phyloP scores from a whole-genome alignment of 148 eudicot genomes.

The Rhododendron simsii region DNA sequence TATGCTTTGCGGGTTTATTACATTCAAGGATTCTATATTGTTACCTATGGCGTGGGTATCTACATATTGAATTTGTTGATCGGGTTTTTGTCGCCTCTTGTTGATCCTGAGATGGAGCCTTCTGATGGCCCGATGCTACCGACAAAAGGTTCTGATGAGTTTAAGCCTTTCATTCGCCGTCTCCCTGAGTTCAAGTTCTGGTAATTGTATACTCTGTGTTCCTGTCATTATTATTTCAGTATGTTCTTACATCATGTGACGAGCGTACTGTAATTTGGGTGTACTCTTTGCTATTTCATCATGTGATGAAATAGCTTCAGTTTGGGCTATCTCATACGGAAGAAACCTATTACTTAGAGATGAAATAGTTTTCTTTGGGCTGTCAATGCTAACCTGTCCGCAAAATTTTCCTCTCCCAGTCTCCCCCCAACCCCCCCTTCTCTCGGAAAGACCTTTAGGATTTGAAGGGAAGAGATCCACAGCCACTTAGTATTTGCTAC shows the following conservation, averaged over 20 bases:
- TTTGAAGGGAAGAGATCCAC: too few species aligned
- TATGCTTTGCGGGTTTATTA: conserved; percentile 56
- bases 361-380: background rate
- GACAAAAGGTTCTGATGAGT: conserved; percentile 84
- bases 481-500: too few species aligned
- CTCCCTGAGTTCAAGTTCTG: conserved; percentile 89
- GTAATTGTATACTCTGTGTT: conserved; percentile 22
- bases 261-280: background rate
- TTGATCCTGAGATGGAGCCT: conserved; percentile 72
- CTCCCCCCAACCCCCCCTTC: too few species aligned
- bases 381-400: background rate
- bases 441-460: too few species aligned
- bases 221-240: background rate
- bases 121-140: conserved; percentile 70
- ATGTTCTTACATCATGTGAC: background rate
- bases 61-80: conserved; percentile 71
- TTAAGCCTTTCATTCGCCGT: conserved; percentile 85
- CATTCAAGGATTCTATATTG: conserved; percentile 68
- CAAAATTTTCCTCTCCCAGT: background rate
- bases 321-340: background rate
- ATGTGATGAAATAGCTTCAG: background rate
- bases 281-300: background rate
- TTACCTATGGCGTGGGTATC: conserved; percentile 76
- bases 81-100: conserved; percentile 79
- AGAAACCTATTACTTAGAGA: background rate